phyloP scores from a whole-genome alignment of 78 protist species.

The Salpingoeca rosetta region DNA sequence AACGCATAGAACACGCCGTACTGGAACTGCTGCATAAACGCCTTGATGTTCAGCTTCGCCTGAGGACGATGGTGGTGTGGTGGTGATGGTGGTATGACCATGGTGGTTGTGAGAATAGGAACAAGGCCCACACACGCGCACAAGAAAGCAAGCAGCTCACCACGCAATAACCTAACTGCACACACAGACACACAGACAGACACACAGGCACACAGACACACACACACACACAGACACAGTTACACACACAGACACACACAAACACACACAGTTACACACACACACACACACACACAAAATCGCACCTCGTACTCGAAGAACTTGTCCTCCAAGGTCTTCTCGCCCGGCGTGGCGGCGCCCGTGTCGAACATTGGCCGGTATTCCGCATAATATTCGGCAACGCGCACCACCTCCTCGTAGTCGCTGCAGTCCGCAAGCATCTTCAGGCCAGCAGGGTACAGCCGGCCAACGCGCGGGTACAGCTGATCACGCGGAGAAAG shows the following conservation, averaged over 20 bases:
- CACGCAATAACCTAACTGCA: too few species aligned
- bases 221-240: too few species aligned
- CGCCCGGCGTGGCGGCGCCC: slow-evolving; percentile 16
- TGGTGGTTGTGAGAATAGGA: neutral
- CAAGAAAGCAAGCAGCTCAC: neutral
- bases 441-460: slow-evolving; percentile 75
- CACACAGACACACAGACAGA: too few species aligned
- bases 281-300: too few species aligned
- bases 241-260: too few species aligned
- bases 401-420: slow-evolving; percentile 57
- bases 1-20: slow-evolving; percentile 80
- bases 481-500: slow-evolving; percentile 1
- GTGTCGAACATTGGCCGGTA: slow-evolving; percentile 60
- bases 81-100: neutral
- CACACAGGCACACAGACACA: neutral
- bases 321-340: slow-evolving; percentile 74
- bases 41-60: slow-evolving; percentile 53
- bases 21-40: slow-evolving; percentile 81
- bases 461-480: slow-evolving; percentile 62
- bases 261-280: too few species aligned
- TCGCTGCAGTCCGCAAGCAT: slow-evolving; percentile 70
- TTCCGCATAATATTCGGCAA: slow-evolving; percentile 48
- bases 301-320: slow-evolving; percentile 74
- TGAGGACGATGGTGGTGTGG: neutral
- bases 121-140: neutral